Base-by-base conservation (phyloP, 2,329 filamentous ascomycete genomes). In the Phaeoacremonium minimum region DNA sequence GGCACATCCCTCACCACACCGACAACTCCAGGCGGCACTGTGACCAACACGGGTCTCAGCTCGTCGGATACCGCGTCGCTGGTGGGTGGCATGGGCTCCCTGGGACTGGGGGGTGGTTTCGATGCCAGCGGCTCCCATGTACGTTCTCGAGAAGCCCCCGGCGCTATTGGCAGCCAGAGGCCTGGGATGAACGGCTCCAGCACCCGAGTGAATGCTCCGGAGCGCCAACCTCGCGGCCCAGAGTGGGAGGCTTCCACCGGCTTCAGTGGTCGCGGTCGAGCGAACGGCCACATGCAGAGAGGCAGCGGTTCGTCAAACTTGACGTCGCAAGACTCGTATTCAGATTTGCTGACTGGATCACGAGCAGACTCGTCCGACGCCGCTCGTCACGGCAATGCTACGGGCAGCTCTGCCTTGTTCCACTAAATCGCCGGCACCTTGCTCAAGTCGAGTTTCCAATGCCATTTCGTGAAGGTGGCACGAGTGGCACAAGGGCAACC, bases 91-190 rank as follows among this genome's bases (percentile, higher is more conserved):
- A 26, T 26, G 22, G n/a, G n/a, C 22, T 26, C 22, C 9, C 22
- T 26, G 22, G 22, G 22, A 2, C 22, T 26, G 9, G 22, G 22
- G 9, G 38, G 15, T 12, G 38, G 15, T 12, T 26, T 48, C 22
- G 22, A 26, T 9, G 9, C 22, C n/a, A n/a, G 22, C 22, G 22
- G 9, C n/a, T n/a, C 22, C 9, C 22, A 26, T 26, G 22, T 9
- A n/a, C 52, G 62, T 45, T 42, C 62, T 52, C 59, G 74, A 15
- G 71, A 69, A 40, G 67, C 71, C 1, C 75, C 75, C 7, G 79
- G 79, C 5, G 76, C 79, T 9, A 83, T 83, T 35, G 79, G 79
- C 35, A 83, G 79, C 59, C 79, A 83, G 55, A 69, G 79, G 31
- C 77, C 77, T 7, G 61, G 69, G 12, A 64, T 72, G 12, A 71